Percentiles rank a stretch among this genome's conserved stretches.
Evolutionary conservation across 768 basidiomycete species (phyloP).

Genomic region (Ephemerocybe angulata): DNA sequence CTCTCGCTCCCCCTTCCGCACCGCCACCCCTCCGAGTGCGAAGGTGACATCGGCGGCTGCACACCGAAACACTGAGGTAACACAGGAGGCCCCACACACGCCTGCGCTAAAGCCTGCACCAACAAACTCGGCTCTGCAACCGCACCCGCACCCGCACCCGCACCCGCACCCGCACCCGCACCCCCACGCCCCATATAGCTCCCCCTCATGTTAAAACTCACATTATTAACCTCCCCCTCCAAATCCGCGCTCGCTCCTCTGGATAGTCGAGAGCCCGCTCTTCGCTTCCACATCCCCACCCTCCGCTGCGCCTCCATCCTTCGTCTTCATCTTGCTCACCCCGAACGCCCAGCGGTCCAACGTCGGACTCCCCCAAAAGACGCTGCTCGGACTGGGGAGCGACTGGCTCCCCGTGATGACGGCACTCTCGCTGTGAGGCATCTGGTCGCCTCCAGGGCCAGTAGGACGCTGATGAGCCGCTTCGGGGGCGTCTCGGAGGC

Average conservation of each 20-base stretch:
- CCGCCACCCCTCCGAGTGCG: no score
- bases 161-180: no score
- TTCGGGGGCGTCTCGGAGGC: constrained; percentile 48
- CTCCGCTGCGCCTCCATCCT: constrained; percentile 14
- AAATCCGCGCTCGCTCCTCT: constrained; percentile 28
- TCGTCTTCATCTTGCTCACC: constrained; percentile 83
- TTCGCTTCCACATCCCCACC: background rate
- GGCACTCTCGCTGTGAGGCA: constrained; percentile 72
- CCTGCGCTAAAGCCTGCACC: no score
- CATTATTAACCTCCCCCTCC: constrained; percentile 35
- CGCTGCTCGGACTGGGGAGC: constrained; percentile 79
- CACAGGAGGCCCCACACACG: no score
- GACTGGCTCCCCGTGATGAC: constrained; percentile 93
- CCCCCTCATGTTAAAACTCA: constrained; percentile 32
- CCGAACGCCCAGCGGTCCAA: constrained; percentile 87
- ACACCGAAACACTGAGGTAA: no score
- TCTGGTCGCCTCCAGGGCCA: constrained; percentile 96
- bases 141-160: constrained; percentile 67
- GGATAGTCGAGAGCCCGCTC: constrained; percentile 16
- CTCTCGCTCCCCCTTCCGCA: no score
- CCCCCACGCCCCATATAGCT: constrained; percentile 26
- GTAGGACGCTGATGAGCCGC: constrained; percentile 89
- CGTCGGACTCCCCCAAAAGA: constrained; percentile 61
- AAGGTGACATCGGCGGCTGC: no score
- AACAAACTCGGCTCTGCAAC: constrained; percentile 48